phyloP scores from a whole-genome alignment of 352 stramenopile genomes.

The Globisporangium alternatum region DNA sequence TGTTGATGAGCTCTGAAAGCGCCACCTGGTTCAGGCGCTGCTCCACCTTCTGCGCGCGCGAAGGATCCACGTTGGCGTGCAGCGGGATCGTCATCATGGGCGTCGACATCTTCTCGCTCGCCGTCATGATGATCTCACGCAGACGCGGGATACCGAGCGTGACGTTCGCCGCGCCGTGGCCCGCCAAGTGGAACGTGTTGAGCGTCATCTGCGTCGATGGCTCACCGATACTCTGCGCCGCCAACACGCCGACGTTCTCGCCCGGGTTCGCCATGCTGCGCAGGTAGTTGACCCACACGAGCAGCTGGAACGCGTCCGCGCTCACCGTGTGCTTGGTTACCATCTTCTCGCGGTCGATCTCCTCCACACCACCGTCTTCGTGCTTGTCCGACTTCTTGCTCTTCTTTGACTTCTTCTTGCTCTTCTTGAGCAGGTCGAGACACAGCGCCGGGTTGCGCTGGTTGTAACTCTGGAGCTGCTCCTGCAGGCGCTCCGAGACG shows the following conservation, averaged over 20 bases:
- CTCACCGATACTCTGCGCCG: constrained; percentile 98
- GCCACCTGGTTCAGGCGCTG: constrained; percentile 92
- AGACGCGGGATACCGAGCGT: constrained; percentile 99
- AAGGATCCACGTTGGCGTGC: constrained; percentile 38
- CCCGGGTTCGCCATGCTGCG: constrained; percentile 95
- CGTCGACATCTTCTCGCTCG: constrained; percentile 95
- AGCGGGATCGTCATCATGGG: constrained; percentile 99
- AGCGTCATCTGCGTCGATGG: constrained; percentile 99
- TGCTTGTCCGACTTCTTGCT: constrained; percentile 65
- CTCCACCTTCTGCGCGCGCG: constrained; percentile 72
- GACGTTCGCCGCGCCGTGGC: constrained; percentile 98
- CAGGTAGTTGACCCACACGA: constrained; percentile 99
- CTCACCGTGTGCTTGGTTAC: constrained; percentile 73
- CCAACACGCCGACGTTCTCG: constrained; percentile 98
- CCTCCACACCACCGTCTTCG: constrained; percentile 21
- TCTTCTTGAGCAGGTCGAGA: constrained; percentile 51
- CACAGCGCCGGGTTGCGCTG: constrained; percentile 70
- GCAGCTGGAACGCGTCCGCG: constrained; percentile 84
- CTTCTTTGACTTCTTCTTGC: constrained; percentile 77
- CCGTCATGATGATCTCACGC: constrained; percentile 99
- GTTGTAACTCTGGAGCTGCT: constrained; percentile 76
- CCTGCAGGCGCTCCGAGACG: constrained; percentile 86
- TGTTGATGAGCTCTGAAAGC: constrained; percentile 92
- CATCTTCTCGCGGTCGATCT: constrained; percentile 72
- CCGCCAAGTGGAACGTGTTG: constrained; percentile 99